phyloP scores from a whole-genome alignment of 1,139 yeast species.

The Nakaseomyces delphensis region DNA sequence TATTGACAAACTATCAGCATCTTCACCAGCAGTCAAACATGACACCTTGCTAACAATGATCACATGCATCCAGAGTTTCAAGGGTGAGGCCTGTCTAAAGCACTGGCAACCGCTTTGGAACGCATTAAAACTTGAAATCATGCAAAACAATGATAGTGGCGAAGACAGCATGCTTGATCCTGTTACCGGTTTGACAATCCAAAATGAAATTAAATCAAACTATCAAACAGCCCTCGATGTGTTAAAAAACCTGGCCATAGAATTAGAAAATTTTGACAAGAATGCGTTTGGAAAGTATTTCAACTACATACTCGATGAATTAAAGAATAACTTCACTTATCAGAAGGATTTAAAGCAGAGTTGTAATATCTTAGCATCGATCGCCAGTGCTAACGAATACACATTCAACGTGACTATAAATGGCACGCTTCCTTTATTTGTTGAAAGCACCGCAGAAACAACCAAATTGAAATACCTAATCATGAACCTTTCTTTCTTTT shows the following conservation, averaged over 20 bases:
- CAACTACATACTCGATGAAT: constrained; percentile 44
- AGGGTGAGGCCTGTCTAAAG: constrained; percentile 38
- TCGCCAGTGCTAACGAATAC: constrained; percentile 39
- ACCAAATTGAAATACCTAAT: constrained; percentile 54
- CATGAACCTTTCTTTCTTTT: constrained; percentile 49
- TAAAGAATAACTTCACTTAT: constrained; percentile 45
- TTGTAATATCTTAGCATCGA: constrained; percentile 47
- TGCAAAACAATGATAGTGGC: constrained; percentile 57
- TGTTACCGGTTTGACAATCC: constrained; percentile 5
- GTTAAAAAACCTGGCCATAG: constrained; percentile 37
- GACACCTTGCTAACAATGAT: constrained; percentile 64
- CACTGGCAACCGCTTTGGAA: constrained; percentile 79
- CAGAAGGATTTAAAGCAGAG: constrained; percentile 55
- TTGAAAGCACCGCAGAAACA: constrained; percentile 33
- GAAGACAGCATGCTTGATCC: constrained; percentile 14
- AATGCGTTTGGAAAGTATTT: constrained; percentile 34
- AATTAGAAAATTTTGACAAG: constrained; percentile 34
- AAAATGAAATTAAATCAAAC: constrained; percentile 17
- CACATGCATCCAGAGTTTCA: constrained; percentile 48
- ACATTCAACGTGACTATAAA: constrained; percentile 43
- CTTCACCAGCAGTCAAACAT: constrained; percentile 65
- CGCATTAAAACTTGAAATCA: constrained; percentile 75
- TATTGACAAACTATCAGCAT: constrained; percentile 76
- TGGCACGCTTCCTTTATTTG: constrained; percentile 33
- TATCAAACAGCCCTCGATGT: constrained; percentile 43